Evolutionary conservation across 2,329 filamentous ascomycete species (phyloP).

Genomic region (Botrytis elliptica): DNA sequence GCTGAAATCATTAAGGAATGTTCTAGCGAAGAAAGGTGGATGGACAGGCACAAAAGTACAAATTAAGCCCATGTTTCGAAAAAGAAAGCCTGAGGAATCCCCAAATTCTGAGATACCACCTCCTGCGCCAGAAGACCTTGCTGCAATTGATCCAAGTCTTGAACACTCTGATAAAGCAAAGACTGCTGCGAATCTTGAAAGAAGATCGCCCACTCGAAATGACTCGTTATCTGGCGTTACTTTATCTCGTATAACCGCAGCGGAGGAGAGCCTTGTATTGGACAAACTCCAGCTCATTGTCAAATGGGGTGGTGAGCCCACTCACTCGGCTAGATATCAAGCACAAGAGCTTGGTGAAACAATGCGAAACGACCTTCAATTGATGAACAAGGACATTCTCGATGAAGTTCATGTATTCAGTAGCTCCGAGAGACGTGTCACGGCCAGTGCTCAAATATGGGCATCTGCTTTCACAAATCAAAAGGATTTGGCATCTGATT

Average conservation of each 20-base stretch:
- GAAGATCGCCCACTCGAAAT: conserved; percentile 60
- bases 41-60: conserved; percentile 98
- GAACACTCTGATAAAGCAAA: conserved; percentile 20
- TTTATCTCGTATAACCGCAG: conserved; percentile 89
- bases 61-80: conserved; percentile 98
- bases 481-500: conserved; percentile 80
- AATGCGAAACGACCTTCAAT: conserved; percentile 89
- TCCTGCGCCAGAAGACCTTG: conserved; percentile 5
- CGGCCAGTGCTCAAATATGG: conserved; percentile 95
- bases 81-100: conserved; percentile 67
- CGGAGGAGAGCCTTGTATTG: conserved; percentile 86
- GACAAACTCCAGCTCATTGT: conserved; percentile 97
- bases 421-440: conserved; percentile 91
- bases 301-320: conserved; percentile 98
- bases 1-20: conserved; percentile 80
- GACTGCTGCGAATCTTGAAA: conserved; percentile 32
- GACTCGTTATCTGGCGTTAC: conserved; percentile 89
- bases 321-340: conserved; percentile 94
- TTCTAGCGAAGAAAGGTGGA: conserved; percentile 85
- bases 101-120: not conserved
- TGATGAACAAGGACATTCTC: conserved; percentile 89
- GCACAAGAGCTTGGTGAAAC: conserved; percentile 92
- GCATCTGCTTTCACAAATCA: conserved; percentile 83
- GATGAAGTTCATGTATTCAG: conserved; percentile 94
- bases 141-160: not conserved